Percentiles rank a stretch among this genome's conserved stretches.
phyloP scores from a whole-genome alignment of 495 filamentous ascomycete genomes.

The Aspergillus funiculosus region DNA sequence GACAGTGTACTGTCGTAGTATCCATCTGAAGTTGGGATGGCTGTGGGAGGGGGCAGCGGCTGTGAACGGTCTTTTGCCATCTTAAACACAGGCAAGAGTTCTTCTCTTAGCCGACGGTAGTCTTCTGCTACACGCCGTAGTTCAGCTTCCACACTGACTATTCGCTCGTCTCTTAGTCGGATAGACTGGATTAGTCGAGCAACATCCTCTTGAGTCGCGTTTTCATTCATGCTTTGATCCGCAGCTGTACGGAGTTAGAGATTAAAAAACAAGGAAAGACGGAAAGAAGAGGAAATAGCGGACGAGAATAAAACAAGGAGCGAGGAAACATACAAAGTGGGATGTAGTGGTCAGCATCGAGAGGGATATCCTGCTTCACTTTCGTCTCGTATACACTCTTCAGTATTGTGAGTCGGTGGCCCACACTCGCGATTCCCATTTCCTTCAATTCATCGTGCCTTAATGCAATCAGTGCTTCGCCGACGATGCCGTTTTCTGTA shows the following conservation, averaged over 20 bases:
- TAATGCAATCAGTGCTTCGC: constrained; percentile 82
- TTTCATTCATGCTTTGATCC: constrained; percentile 79
- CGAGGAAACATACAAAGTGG: constrained; percentile 67
- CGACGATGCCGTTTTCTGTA: constrained; percentile 86
- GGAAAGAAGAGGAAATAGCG: too few relatives aligned
- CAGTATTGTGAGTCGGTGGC: constrained; percentile 88
- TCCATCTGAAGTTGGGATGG: constrained; percentile 23
- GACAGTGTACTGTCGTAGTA: constrained; percentile 27
- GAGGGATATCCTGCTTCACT: constrained; percentile 79
- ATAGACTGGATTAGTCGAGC: constrained; percentile 82
- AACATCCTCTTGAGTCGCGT: constrained; percentile 86
- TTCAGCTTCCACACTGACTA: constrained; percentile 73
- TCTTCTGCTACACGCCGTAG: constrained; percentile 76
- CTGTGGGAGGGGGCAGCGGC: constrained; percentile 62
- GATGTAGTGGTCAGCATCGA: constrained; percentile 90
- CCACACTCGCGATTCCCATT: constrained; percentile 87
- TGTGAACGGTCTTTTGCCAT: constrained; percentile 86
- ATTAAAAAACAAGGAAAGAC: constrained; percentile 9
- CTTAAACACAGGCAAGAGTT: constrained; percentile 82
- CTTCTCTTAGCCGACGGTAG: constrained; percentile 77
- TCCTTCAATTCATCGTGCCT: constrained; percentile 91
- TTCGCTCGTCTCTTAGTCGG: constrained; percentile 77
- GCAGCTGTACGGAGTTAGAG: constrained; percentile 54
- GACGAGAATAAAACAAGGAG: background rate
- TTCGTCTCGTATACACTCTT: constrained; percentile 95